Evolutionary conservation across 2,329 filamentous ascomycete species (phyloP).

Genomic region (Alternaria triticina): DNA sequence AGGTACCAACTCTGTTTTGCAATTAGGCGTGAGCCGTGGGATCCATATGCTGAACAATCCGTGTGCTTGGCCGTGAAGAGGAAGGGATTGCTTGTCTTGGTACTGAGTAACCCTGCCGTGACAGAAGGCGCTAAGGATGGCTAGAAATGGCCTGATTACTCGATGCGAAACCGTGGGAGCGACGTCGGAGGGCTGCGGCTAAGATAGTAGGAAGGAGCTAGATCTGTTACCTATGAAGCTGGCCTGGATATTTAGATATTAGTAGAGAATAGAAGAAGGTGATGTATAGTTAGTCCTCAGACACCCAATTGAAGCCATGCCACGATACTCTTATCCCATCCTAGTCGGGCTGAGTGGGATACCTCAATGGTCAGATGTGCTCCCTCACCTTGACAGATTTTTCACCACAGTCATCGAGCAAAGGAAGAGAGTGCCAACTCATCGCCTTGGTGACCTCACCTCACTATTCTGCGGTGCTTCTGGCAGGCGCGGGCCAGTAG

Average conservation of each 20-base stretch:
- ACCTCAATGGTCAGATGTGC: not conserved
- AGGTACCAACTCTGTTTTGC: constrained; percentile 6
- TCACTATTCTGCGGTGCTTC: not conserved
- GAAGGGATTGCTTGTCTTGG: constrained; percentile 1
- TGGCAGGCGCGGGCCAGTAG: not conserved
- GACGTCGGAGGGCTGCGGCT: not conserved
- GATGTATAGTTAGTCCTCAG: not conserved
- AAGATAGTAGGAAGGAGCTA: not conserved
- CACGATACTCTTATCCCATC: not conserved
- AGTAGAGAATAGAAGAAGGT: not conserved
- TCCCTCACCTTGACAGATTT: not conserved
- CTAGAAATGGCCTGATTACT: not conserved
- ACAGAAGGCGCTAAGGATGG: not conserved
- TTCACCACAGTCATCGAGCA: not conserved
- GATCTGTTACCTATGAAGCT: not conserved
- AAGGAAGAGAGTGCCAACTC: not conserved
- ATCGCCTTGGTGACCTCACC: not conserved
- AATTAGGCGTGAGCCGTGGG: constrained; percentile 15
- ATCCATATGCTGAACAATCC: constrained; percentile 24
- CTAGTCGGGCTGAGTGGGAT: not conserved
- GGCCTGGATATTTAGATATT: not conserved
- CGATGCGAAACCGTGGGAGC: not conserved
- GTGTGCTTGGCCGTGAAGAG: not conserved
- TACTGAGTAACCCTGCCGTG: not conserved
- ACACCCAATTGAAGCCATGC: not conserved